Percentiles rank a stretch among this genome's conserved stretches.
These are phyloP conservation scores for Talaromyces funiculosus DNA, from an alignment of 2,329 filamentous ascomycete genomes.

Conservation along the genomic window DNA sequence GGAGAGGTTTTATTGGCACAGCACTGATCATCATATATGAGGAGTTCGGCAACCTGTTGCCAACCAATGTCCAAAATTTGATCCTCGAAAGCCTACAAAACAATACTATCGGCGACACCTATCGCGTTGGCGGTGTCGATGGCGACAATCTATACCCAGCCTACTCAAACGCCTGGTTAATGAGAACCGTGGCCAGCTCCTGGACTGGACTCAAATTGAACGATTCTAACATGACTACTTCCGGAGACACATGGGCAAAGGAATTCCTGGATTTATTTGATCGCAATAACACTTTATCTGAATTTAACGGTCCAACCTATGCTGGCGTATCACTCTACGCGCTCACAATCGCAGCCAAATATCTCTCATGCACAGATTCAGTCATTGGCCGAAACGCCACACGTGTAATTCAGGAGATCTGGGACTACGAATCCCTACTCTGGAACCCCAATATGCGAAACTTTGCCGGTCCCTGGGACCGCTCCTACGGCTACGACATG, in stretches of 20 bases:
- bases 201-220: constrained; percentile 53
- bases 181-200: constrained; percentile 57
- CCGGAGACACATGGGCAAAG: constrained; percentile 53
- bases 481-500: constrained; percentile 60
- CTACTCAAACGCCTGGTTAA: constrained; percentile 58
- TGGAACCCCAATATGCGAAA: constrained; percentile 58
- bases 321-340: constrained; percentile 57
- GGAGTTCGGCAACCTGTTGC: constrained; percentile 50
- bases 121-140: constrained; percentile 56
- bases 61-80: constrained; percentile 32
- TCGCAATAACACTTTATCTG: constrained; percentile 52
- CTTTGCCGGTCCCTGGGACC: constrained; percentile 60
- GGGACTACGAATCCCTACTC: constrained; percentile 48
- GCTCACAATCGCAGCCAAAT: constrained; percentile 55
- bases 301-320: constrained; percentile 60
- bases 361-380: constrained; percentile 47
- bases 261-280: constrained; percentile 55
- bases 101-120: constrained; percentile 54
- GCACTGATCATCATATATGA: constrained; percentile 55
- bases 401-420: constrained; percentile 50
- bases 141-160: constrained; percentile 58
- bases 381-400: constrained; percentile 50
- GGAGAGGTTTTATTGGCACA: constrained; percentile 58
- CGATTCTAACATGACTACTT: constrained; percentile 54
- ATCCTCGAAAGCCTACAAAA: constrained; percentile 53